A percentile compares a stretch with the other conserved stretches of the same genome.
These are phyloP conservation scores for Pythium folliculosum DNA, from an alignment of 352 stramenopile species.

Conservation along the genomic window DNA sequence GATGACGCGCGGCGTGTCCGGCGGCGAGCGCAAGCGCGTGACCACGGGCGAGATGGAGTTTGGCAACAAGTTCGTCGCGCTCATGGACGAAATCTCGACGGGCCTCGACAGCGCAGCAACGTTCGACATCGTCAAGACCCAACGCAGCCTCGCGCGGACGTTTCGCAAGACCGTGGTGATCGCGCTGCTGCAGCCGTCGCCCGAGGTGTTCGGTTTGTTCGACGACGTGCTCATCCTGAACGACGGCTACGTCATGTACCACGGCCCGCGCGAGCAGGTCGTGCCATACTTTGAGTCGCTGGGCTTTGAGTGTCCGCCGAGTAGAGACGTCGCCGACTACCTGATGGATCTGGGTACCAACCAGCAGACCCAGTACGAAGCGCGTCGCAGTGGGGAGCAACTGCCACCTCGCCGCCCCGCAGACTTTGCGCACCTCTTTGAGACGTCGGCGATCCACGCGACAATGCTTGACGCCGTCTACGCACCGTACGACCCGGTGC, in stretches of 20 bases:
- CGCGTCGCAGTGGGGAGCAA: not conserved
- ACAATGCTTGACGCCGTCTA: slow-evolving; percentile 70
- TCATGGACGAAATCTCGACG: slow-evolving; percentile 92
- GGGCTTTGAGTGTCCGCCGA: slow-evolving; percentile 29
- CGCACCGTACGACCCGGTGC: slow-evolving; percentile 83
- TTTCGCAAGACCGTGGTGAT: slow-evolving; percentile 48
- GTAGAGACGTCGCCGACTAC: slow-evolving; percentile 36
- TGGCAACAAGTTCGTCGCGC: slow-evolving; percentile 54
- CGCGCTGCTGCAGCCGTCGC: slow-evolving; percentile 32
- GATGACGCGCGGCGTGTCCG: slow-evolving; percentile 54
- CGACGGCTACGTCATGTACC: slow-evolving; percentile 46
- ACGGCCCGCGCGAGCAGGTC: slow-evolving; percentile 34
- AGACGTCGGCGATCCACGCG: slow-evolving; percentile 25
- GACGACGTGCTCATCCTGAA: slow-evolving; percentile 49
- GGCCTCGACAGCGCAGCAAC: slow-evolving; percentile 91
- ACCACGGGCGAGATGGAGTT: slow-evolving; percentile 86
- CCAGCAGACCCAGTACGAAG: slow-evolving; percentile 25
- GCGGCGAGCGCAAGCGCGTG: slow-evolving; percentile 65
- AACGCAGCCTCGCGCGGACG: slow-evolving; percentile 40
- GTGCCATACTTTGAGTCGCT: slow-evolving; percentile 41
- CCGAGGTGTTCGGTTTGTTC: slow-evolving; percentile 37
- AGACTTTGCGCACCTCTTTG: slow-evolving; percentile 32
- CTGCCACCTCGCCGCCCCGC: not conserved
- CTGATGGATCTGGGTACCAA: slow-evolving; percentile 31
- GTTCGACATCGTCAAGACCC: slow-evolving; percentile 81